Base-by-base conservation (phyloP, 2,329 filamentous ascomycete genomes). In the Ascochyta rabiei region DNA sequence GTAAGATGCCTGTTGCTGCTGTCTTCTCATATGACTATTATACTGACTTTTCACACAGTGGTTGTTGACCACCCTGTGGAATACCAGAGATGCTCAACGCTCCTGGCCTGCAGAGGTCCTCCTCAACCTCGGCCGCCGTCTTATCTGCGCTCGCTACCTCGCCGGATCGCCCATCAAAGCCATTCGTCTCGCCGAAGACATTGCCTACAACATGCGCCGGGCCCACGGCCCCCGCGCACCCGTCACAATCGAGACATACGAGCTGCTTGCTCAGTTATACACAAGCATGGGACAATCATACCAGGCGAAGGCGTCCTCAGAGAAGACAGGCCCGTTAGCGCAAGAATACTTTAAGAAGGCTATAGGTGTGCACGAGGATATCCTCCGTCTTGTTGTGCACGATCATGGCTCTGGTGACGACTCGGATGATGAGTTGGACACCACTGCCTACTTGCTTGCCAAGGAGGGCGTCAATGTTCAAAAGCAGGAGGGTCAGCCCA, bases 181-280 rank as follows among this genome's bases (percentile, higher is more conserved):
- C 6, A 70, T 73, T 44, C 63, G 65, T 10, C 77, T 84, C 2
- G 80, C 77, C 67, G 81, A 82, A 62, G 80, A 82, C 63, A 82
- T 84, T 52, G 79, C 79, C 34, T 84, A 84, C 74, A 84, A 84
- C 63, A 75, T 83, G 57, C 79, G 80, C 10, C 80, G 82, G 19
- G 80, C 81, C 6, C 81, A 81, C 68, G 82, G 82, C 4, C 76
- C 76, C 26, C 75, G 76, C 8, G 77, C 82, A 39, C 74, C 75
- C 0, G 72, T 78, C 24, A 82, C 81, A 0, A 65, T 83, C 47
- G 78, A 82, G 48, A 79, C 81, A 60, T 81, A 76, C 56, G 77
- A 78, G 59, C 70, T 83, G 10, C 76, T 84, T 5, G 80, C 80
- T 0, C 72, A 79, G 31, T 74, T 84, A 1, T 83, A 80, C 72